These are phyloP conservation scores for Teunomyces gatunensis DNA, from an alignment of 805 yeast species.

Conservation along the genomic window DNA sequence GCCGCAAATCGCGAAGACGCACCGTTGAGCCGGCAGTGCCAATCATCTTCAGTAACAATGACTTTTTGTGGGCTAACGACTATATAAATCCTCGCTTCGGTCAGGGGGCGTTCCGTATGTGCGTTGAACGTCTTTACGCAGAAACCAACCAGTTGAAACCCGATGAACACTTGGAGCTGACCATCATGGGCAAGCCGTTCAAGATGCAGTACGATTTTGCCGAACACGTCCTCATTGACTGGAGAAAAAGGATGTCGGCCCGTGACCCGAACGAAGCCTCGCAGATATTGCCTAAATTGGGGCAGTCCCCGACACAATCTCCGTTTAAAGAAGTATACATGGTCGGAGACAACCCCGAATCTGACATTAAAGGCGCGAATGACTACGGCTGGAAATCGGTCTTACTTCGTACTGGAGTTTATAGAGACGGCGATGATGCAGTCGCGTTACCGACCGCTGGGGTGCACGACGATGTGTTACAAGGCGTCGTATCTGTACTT, in stretches of 20 bases:
- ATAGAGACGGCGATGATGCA: conserved; percentile 53
- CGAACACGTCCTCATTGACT: conserved; percentile 60
- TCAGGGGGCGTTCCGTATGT: conserved; percentile 79
- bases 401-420: conserved; percentile 87
- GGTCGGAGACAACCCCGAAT: conserved; percentile 97
- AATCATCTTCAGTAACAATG: conserved; percentile 77
- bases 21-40: conserved; percentile 56
- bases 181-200: conserved; percentile 80
- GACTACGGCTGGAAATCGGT: conserved; percentile 85
- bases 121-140: conserved; percentile 58
- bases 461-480: conserved; percentile 46
- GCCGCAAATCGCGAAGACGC: conserved; percentile 26
- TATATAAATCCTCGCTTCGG: conserved; percentile 79
- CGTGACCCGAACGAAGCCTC: conserved; percentile 10
- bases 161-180: conserved; percentile 27
- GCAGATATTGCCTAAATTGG: conserved; percentile 45
- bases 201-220: conserved; percentile 80
- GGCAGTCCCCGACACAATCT: conserved; percentile 29
- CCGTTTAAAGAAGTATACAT: conserved; percentile 67
- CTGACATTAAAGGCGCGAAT: conserved; percentile 89
- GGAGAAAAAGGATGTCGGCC: conserved; percentile 41
- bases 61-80: conserved; percentile 85
- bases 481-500: conserved; percentile 37
- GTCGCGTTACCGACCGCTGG: conserved; percentile 49
- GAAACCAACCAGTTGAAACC: conserved; percentile 47